Conservation (phyloP, 257 asterid genomes). For the Thymus quinquecostatus region DNA sequence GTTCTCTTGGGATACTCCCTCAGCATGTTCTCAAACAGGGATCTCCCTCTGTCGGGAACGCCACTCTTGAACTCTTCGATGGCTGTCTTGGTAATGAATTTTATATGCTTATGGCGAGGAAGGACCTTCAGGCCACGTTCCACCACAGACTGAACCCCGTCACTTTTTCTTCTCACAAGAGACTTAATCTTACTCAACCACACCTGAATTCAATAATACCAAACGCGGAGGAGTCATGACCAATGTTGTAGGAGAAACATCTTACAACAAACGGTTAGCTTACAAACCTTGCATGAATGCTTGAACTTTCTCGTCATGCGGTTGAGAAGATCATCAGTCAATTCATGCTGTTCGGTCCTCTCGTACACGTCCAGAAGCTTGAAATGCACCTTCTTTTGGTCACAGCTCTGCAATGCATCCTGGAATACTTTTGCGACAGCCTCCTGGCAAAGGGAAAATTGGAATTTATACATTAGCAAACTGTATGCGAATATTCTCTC, state of each 20-base stretch:
- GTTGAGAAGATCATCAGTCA: conserved; percentile 74
- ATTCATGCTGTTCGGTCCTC: conserved; percentile 68
- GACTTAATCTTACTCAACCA: conserved; percentile 75
- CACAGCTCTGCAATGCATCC: conserved; percentile 84
- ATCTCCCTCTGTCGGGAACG: conserved; percentile 89
- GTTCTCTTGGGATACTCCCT: conserved; percentile 92
- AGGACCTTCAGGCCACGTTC: conserved; percentile 78
- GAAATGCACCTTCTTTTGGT: conserved; percentile 82
- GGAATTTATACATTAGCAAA: background rate
- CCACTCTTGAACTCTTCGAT: conserved; percentile 87
- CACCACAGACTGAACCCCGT: conserved; percentile 64
- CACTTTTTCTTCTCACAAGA: conserved; percentile 56
- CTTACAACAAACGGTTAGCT: background rate
- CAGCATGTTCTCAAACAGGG: conserved; percentile 84
- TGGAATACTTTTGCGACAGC: conserved; percentile 76
- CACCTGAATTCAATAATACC: conserved; percentile 45
- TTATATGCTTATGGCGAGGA: conserved; percentile 76
- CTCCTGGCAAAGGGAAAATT: conserved; percentile 51
- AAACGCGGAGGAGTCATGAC: background rate
- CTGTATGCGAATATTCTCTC: background rate
- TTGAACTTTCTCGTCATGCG: conserved; percentile 84
- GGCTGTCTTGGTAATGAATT: conserved; percentile 79
- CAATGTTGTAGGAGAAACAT: conserved; percentile 1
- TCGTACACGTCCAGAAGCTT: conserved; percentile 84
- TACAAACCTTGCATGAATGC: conserved; percentile 77